phyloP scores from a whole-genome alignment of 805 yeast genomes.

The Kodamaea laetipori region DNA sequence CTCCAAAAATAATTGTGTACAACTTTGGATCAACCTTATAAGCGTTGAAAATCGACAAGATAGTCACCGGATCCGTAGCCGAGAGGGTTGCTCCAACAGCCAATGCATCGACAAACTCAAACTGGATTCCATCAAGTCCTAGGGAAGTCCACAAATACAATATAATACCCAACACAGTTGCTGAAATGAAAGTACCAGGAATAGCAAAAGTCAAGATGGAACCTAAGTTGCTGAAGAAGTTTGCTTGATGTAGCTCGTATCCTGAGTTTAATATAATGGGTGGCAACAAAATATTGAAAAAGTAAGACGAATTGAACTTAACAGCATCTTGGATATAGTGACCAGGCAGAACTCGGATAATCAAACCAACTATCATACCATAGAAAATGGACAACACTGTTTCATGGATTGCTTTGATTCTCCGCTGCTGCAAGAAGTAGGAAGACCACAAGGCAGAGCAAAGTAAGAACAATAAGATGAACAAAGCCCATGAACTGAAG shows the following conservation, averaged over 20 bases:
- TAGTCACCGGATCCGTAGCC: slow-evolving; percentile 98
- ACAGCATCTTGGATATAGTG: slow-evolving; percentile 97
- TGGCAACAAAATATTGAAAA: slow-evolving; percentile 90
- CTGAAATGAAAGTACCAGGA: slow-evolving; percentile 93
- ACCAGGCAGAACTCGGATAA: slow-evolving; percentile 90
- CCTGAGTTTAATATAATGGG: slow-evolving; percentile 97
- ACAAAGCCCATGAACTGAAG: slow-evolving; percentile 96
- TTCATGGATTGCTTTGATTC: slow-evolving; percentile 96
- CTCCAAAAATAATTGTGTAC: slow-evolving; percentile 97
- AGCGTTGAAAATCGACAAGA: slow-evolving; percentile 92
- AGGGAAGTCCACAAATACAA: slow-evolving; percentile 86
- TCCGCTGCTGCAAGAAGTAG: slow-evolving; percentile 84
- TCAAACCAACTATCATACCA: slow-evolving; percentile 93
- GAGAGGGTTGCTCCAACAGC: slow-evolving; percentile 97
- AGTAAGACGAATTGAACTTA: slow-evolving; percentile 90
- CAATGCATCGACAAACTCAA: slow-evolving; percentile 95
- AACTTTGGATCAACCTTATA: slow-evolving; percentile 97
- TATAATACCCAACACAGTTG: slow-evolving; percentile 86
- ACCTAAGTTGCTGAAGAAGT: slow-evolving; percentile 89
- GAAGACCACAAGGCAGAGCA: slow-evolving; percentile 94
- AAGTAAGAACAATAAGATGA: slow-evolving; percentile 76
- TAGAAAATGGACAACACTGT: slow-evolving; percentile 94
- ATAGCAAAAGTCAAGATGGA: slow-evolving; percentile 92
- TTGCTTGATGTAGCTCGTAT: slow-evolving; percentile 92
- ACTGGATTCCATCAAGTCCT: slow-evolving; percentile 83